Evolutionary conservation across 148 eudicot species (phyloP).

Genomic region (Silene latifolia): DNA sequence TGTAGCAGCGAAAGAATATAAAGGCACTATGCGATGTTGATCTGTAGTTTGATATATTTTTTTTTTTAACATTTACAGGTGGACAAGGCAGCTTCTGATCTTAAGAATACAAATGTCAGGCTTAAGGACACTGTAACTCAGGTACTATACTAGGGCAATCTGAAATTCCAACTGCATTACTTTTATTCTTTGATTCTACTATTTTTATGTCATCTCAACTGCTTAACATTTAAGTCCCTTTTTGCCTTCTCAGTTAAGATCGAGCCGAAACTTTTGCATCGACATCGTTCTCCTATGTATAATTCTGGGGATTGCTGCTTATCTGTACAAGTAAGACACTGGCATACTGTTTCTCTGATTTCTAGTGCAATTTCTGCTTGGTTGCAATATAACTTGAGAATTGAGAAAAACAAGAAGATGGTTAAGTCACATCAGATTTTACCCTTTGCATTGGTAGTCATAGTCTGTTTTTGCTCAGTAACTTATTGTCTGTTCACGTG

Average conservation of each 20-base stretch:
- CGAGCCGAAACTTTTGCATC: slow-evolving; percentile 94
- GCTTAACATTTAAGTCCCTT: neutral
- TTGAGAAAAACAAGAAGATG: neutral
- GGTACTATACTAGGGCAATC: slow-evolving; percentile 46
- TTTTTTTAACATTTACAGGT: slow-evolving; percentile 41
- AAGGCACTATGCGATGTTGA: neutral
- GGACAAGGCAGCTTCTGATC: slow-evolving; percentile 87
- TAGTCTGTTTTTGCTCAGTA: neutral
- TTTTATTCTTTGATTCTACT: neutral
- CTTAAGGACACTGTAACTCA: slow-evolving; percentile 90
- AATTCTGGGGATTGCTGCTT: slow-evolving; percentile 95
- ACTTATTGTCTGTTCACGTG: neutral
- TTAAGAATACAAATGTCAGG: slow-evolving; percentile 94
- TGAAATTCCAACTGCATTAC: slow-evolving; percentile 1
- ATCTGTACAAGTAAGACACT: slow-evolving; percentile 85
- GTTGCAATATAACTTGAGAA: slow-evolving; percentile 9
- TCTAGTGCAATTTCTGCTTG: neutral
- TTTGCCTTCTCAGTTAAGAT: slow-evolving; percentile 63
- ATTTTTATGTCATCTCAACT: slow-evolving; percentile 13
- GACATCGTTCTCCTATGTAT: slow-evolving; percentile 85
- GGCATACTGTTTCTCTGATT: neutral
- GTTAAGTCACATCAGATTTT: neutral
- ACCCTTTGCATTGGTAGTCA: too few species aligned
- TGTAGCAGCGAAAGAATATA: neutral
- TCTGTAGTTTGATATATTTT: neutral